Percentiles rank a stretch among this genome's conserved stretches.
Evolutionary conservation across 202 grass and related monocot genomes (phyloP).

Genomic region (Schoenoplectus triqueter): DNA sequence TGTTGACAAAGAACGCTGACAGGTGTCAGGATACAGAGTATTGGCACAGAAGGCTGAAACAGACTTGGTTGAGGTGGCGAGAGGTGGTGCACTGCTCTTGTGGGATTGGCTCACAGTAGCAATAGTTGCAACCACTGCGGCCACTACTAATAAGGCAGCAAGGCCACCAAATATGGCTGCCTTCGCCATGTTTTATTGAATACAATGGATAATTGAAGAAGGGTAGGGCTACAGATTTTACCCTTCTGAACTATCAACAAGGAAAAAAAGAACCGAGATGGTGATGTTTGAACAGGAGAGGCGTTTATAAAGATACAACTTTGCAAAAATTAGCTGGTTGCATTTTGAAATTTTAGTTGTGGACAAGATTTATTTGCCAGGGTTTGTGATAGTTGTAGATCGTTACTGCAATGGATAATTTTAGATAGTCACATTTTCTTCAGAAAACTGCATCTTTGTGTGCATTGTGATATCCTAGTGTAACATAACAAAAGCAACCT

Average conservation of each 20-base stretch:
- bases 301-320: slow-evolving; percentile 23
- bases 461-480: slow-evolving; percentile 10
- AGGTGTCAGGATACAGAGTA: slow-evolving; percentile 64
- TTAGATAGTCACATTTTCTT: slow-evolving; percentile 28
- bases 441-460: not conserved
- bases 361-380: slow-evolving; percentile 31
- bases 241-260: slow-evolving; percentile 28
- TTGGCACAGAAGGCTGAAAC: slow-evolving; percentile 46
- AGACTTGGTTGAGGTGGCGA: slow-evolving; percentile 44
- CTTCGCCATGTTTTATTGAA: slow-evolving; percentile 53
- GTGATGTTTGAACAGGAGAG: not conserved
- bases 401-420: slow-evolving; percentile 21
- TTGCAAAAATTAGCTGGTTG: not conserved
- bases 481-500: not conserved
- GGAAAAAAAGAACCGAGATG: slow-evolving; percentile 28
- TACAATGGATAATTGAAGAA: slow-evolving; percentile 28
- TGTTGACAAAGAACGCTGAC: slow-evolving; percentile 58
- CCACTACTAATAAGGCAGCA: slow-evolving; percentile 57
- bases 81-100: slow-evolving; percentile 29
- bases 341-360: not conserved
- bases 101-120: slow-evolving; percentile 49
- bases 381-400: not conserved
- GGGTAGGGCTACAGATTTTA: slow-evolving; percentile 8
- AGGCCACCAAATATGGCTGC: slow-evolving; percentile 57
- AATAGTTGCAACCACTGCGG: slow-evolving; percentile 64